Evolutionary conservation across 1,284 basidiomycete species (phyloP), one percentile per base, ranked within the genome.

Genomic region (Sanghuangporus baumii): DNA sequence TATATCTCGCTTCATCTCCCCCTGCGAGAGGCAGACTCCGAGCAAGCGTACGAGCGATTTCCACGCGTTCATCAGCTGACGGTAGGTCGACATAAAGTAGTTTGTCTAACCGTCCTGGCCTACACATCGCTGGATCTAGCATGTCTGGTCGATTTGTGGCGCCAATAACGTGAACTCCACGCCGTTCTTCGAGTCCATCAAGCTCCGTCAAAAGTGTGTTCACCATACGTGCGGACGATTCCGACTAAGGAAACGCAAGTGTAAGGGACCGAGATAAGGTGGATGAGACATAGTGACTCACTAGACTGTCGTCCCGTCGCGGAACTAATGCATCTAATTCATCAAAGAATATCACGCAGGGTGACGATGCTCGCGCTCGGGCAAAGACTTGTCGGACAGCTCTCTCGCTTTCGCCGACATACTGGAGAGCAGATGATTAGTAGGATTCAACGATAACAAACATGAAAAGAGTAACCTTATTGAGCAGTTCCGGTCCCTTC

Each of bases 91-190:
- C 96, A 71, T 98, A 99, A 34, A 99, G 83, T 6, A 98, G 82
- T 75, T 98, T 98, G 79, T 99, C 96, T 12, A 99, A 83, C 2
- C 96, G 86, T 0, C 96, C 96, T 0, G 96, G 96, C 16, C 96
- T 89, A 61, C 95, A 94, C 96, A 98, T 98, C 3, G 96, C 96
- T 0, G 96, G 96, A 72, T 98, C 96, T 67, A 98, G 95, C 87
- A 98, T 98, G 77, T 98, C 96, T 0, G 96, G 96, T n/a, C 96
- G 82, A 75, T 99, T 98, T 4, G 96, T 99, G 1, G 96, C 96
- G 0, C 91, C 96, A 67, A 98, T 95, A 31, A 98, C 95, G 71
- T 96, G 98, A 59, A 98, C 96, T 57, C 87, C 85, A 72, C 93
- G 95, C 64, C 96, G 86, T 0, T 88, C 81, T 68, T 97, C 94